Evolutionary conservation across 2,329 filamentous ascomycete genomes (phyloP).

Genomic region (Calonectria montana): DNA sequence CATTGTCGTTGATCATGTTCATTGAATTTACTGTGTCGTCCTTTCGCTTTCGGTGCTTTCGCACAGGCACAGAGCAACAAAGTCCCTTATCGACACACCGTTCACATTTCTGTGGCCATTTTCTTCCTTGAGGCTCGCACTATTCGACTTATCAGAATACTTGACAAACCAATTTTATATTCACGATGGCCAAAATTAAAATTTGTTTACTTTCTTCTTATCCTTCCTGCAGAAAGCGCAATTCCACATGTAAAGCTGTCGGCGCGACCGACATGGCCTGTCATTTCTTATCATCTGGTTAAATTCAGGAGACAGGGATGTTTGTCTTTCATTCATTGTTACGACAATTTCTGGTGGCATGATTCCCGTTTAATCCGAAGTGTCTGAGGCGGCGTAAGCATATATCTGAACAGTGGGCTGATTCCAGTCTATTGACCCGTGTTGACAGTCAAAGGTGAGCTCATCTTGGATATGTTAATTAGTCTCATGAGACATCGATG

Average conservation of each 20-base stretch:
- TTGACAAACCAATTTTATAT: neutral
- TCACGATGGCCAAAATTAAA: neutral
- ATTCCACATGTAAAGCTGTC: neutral
- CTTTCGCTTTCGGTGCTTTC: neutral
- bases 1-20: neutral
- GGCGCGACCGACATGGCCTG: neutral
- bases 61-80: neutral
- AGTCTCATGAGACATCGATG: no score
- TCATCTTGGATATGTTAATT: no score
- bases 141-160: neutral
- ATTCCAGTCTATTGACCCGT: no score
- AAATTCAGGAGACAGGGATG: neutral
- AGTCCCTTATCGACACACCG: neutral
- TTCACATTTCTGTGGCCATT: conserved; percentile 4
- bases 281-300: neutral
- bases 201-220: neutral
- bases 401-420: no score
- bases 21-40: neutral
- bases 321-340: no score
- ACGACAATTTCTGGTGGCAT: neutral
- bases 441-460: no score
- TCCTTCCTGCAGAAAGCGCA: conserved; percentile 3
- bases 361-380: neutral
- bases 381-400: no score
- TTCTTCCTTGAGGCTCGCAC: neutral